These are phyloP conservation scores for Sclerotinia spermophila DNA, from an alignment of 2,329 filamentous ascomycete genomes.

Conservation along the genomic window DNA sequence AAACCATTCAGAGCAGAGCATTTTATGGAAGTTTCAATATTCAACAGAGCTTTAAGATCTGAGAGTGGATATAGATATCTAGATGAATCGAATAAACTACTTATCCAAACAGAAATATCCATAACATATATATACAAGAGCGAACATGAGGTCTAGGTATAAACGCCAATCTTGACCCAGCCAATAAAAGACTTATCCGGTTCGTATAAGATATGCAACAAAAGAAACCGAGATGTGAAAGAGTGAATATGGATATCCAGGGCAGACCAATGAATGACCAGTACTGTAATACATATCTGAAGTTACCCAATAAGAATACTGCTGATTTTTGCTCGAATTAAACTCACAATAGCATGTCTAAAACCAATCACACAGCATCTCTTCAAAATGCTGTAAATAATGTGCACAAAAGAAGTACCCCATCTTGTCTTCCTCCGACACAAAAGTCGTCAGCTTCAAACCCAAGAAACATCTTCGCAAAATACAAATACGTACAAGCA, in stretches of 20 bases:
- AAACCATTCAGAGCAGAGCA: not conserved
- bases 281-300: not conserved
- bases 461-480: not conserved
- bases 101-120: not conserved
- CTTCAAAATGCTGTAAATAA: not conserved
- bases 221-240: not conserved
- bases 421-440: not conserved
- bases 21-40: not conserved
- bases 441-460: not conserved
- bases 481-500: not conserved
- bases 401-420: not conserved
- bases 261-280: not conserved
- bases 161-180: not conserved
- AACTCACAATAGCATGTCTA: not conserved
- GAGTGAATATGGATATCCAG: not conserved
- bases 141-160: not conserved
- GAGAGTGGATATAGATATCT: not conserved
- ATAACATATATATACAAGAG: not conserved
- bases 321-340: not conserved
- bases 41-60: not conserved
- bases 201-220: not conserved
- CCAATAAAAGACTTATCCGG: not conserved
- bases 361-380: not conserved
- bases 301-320: not conserved
- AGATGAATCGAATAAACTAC: not conserved